phyloP scores from a whole-genome alignment of 2,329 filamentous ascomycete species.

The Cytospora leucostoma region DNA sequence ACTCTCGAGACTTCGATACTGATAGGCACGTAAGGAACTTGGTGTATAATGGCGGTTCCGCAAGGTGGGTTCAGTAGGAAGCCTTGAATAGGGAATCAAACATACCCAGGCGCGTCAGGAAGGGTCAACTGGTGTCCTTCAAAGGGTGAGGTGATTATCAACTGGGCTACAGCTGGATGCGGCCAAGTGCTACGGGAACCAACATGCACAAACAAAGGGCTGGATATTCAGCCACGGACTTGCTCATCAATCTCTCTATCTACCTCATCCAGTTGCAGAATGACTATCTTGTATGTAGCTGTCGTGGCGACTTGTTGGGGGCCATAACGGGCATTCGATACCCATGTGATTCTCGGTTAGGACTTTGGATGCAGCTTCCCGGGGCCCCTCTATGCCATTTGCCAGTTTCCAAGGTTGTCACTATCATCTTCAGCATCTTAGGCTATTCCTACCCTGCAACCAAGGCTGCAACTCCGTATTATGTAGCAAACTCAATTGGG shows the following conservation, averaged over 20 bases:
- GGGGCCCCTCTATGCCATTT: too few species aligned
- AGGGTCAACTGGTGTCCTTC: neutral
- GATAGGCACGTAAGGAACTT: neutral
- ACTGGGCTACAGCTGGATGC: conserved; percentile 8
- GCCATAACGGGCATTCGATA: too few species aligned
- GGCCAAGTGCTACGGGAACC: conserved; percentile 13
- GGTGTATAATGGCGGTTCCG: neutral
- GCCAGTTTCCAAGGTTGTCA: too few species aligned
- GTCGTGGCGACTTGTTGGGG: too few species aligned
- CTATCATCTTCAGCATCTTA: too few species aligned
- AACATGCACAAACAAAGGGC: conserved; percentile 20
- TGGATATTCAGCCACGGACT: conserved; percentile 15
- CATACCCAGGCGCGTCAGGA: neutral
- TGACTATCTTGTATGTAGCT: too few species aligned
- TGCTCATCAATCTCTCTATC: neutral
- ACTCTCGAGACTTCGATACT: neutral
- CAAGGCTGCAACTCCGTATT: too few species aligned
- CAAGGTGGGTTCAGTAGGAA: neutral
- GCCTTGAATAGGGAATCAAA: neutral
- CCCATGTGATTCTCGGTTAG: too few species aligned
- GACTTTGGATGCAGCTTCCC: too few species aligned
- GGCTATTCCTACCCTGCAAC: too few species aligned
- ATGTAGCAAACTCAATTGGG: too few species aligned
- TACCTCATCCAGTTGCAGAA: neutral
- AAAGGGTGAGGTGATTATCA: conserved; percentile 2